Evolutionary conservation across 2,329 filamentous ascomycete species (phyloP), one percentile per base, ranked within the genome.

Genomic region (Colletotrichum spinosum): DNA sequence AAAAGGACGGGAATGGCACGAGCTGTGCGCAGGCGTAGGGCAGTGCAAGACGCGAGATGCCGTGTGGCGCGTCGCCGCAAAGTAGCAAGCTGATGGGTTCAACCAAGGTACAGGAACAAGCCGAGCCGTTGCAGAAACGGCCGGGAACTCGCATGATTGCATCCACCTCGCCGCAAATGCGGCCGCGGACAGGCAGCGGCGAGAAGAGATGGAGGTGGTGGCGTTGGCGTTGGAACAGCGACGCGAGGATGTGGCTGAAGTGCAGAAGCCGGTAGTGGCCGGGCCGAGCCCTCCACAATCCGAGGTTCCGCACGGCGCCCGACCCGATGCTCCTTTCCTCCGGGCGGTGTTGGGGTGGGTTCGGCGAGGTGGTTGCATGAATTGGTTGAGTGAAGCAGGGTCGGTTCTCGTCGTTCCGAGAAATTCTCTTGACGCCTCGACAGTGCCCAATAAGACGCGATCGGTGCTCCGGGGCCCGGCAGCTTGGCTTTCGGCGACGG

Each of bases 361-460:
- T 25, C 25, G 4, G 25, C 25, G 4, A 25, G 25, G 25, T 25
- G 25, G 25, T 25, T 25, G 25, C 25, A 4, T 35, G 48, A 17
- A 25, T 35, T 17, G 33, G 12, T 9, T 57, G 17, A 13, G 12
- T n/a, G 41, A 50, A 34, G 38, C 37, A 65, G 39, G 44, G 61
- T 60, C 58, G 67, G 45, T 67, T 68, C 54, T 68, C 67, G 60
- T 51, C 56, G 48, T 68, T 61, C 67, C 65, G 65, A 65, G 51
- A 65, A 60, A 63, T 67, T 55, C 61, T 65, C 60, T 67, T 67
- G 41, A 25, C 12, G 15, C 41, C 38, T 42, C 46, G 49, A 38
- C 46, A 41, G 25, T 52, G 42, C 34, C 65, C 65, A 67, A 67
- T 66, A 38, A 57, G 63, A 42, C 55, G 41, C 54, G 35, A 25